Base-by-base conservation (phyloP, 441 rosid genomes). In the Theobroma grandiflorum region DNA sequence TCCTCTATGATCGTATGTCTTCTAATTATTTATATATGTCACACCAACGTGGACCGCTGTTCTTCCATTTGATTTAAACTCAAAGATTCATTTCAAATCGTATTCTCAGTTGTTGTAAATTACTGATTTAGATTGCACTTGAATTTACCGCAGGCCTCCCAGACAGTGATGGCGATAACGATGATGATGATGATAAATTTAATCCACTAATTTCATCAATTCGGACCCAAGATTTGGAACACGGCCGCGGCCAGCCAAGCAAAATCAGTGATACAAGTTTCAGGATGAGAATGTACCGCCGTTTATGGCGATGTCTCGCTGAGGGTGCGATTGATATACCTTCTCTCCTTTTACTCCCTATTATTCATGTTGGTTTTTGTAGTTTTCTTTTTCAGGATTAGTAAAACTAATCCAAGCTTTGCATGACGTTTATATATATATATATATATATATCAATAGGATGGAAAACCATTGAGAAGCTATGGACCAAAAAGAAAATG, bases 1-100 rank as follows among this genome's bases (percentile, higher is more conserved):
- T 62, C 31, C 0, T 74, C 37, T 84, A 80, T 14, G 0, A 0
- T 8, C 75, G 82, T 84, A 66, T 6, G 86, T 75, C 50, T 40
- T 40, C 35, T 26, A 20, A 6, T n/a, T 57, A 2, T 74, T n/a
- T 57, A 2, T 74, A 43, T 22, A 20, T 59, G 15, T 45, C 16
- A 31, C 55, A 18, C 14, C 47, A 70, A 49, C 7, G 15, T 38
- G 12, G 35, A 64, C 69, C 12, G 20, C 12, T 53, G 49, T 45
- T 61, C 65, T 9, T 61, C 26, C 62, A 15, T 57, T 9, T 57
- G 6, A 26, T 26, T 26, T 26, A 26, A 26, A 26, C 35, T 61
- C 37, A 26, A 47, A 49, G 31, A 26, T 26, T 70, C 9, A 70
- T 31, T 49, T 43, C 35, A 70, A 33, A 15, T 53, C 49, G 10